Conservation (phyloP, 306 rosid species). For the Castanea sativa region DNA sequence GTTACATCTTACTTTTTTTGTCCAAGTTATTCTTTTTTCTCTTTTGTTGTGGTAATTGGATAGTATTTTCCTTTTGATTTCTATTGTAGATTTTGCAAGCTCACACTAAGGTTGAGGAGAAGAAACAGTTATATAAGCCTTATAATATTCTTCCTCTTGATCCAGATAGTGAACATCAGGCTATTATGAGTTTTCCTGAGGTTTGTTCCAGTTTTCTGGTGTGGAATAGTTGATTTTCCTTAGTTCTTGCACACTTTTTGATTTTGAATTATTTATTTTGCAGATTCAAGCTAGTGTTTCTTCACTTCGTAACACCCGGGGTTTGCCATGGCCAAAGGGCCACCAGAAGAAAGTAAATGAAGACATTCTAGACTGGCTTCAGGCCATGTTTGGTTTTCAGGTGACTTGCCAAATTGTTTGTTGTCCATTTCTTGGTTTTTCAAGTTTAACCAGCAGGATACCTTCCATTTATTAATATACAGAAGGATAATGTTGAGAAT, state of each 20-base stretch:
- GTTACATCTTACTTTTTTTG: background rate
- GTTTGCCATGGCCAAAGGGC: constrained; percentile 79
- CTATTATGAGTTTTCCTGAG: constrained; percentile 84
- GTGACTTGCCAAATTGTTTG: constrained; percentile 37
- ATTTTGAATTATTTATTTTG: constrained; percentile 18
- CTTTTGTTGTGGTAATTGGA: constrained; percentile 5
- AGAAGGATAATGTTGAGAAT: constrained; percentile 86
- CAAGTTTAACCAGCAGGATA: constrained; percentile 3
- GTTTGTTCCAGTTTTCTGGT: constrained; percentile 39
- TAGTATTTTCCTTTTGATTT: constrained; percentile 11
- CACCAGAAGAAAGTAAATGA: constrained; percentile 55
- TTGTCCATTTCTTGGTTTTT: constrained; percentile 18
- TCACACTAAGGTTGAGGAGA: constrained; percentile 64
- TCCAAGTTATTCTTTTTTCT: background rate
- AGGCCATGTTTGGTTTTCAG: constrained; percentile 92
- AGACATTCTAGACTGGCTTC: constrained; percentile 97
- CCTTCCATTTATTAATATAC: constrained; percentile 35
- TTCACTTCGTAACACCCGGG: constrained; percentile 84
- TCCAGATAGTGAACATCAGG: constrained; percentile 75
- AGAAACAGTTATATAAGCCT: constrained; percentile 74
- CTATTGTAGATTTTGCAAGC: constrained; percentile 59
- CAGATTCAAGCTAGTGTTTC: constrained; percentile 76
- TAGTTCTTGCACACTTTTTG: constrained; percentile 6
- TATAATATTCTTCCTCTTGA: constrained; percentile 93
- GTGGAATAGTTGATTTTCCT: constrained; percentile 6